A percentile compares a stretch with the other conserved stretches of the same genome.
Evolutionary conservation across 495 filamentous ascomycete species (phyloP).

Genomic region (Saxophila tyrrhenica): DNA sequence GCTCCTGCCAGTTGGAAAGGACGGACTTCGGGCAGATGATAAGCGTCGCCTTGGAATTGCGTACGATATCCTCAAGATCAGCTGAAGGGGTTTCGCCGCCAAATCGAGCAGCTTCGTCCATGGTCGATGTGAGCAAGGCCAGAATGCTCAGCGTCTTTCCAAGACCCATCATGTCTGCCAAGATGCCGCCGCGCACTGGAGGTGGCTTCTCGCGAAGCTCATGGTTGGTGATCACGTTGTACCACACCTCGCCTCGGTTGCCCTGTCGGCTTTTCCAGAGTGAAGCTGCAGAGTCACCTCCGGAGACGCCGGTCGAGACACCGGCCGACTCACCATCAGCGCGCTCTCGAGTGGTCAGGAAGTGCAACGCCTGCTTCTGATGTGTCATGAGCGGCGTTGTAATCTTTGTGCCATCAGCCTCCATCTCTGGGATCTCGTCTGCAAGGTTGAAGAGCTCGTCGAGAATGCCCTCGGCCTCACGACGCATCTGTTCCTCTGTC

Average conservation of each 20-base stretch:
- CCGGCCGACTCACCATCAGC: too few relatives aligned
- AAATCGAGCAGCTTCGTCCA: slow-evolving; percentile 49
- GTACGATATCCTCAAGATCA: slow-evolving; percentile 33
- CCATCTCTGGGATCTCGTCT: slow-evolving; percentile 64
- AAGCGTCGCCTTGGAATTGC: slow-evolving; percentile 70
- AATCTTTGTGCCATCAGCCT: slow-evolving; percentile 46
- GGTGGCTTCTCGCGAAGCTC: slow-evolving; percentile 51
- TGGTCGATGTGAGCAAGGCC: slow-evolving; percentile 55
- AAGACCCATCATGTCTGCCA: slow-evolving; percentile 97
- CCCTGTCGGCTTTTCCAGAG: slow-evolving; percentile 50
- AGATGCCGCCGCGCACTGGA: slow-evolving; percentile 69
- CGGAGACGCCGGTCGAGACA: slow-evolving; percentile 37
- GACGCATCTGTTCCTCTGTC: slow-evolving; percentile 71
- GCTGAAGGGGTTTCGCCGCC: slow-evolving; percentile 32
- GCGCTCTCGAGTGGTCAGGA: slow-evolving; percentile 74
- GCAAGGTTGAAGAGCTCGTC: slow-evolving; percentile 65
- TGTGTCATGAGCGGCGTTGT: slow-evolving; percentile 64
- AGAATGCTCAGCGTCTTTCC: slow-evolving; percentile 90
- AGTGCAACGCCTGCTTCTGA: slow-evolving; percentile 84
- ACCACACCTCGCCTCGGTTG: slow-evolving; percentile 38
- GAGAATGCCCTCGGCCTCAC: slow-evolving; percentile 78
- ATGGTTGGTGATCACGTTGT: slow-evolving; percentile 72
- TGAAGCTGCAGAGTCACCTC: slow-evolving; percentile 33
- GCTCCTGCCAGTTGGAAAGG: slow-evolving; percentile 82
- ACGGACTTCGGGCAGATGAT: slow-evolving; percentile 83